Conservation (phyloP, 306 rosid species). For the Rosa multiflora region DNA sequence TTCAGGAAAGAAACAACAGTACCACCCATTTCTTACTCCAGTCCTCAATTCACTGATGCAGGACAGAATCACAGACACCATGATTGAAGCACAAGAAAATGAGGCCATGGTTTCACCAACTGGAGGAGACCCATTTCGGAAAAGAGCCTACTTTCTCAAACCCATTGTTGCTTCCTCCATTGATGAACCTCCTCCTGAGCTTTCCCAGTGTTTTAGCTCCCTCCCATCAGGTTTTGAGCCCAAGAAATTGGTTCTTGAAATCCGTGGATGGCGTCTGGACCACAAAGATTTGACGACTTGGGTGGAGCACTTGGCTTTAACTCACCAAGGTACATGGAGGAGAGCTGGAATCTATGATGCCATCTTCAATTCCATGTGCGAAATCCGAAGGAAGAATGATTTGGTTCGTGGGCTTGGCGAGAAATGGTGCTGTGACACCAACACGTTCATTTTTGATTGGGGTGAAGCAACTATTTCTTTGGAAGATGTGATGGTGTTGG, state of each 20-base stretch:
- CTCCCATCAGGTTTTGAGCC: conserved; percentile 2
- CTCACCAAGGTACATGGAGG: conserved; percentile 36
- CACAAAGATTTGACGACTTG: conserved; percentile 31
- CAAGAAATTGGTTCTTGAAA: conserved; percentile 5
- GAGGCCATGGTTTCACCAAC: conserved; percentile 46
- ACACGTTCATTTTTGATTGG: conserved; percentile 47
- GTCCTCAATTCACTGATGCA: not conserved
- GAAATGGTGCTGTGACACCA: conserved; percentile 43
- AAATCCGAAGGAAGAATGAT: not conserved
- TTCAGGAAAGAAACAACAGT: no score
- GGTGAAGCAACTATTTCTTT: conserved; percentile 44
- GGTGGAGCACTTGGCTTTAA: conserved; percentile 28
- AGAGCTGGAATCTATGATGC: conserved; percentile 49
- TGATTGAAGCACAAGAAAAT: conserved; percentile 29
- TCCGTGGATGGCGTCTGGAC: conserved; percentile 29
- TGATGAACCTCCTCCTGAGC: conserved; percentile 1
- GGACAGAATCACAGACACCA: conserved; percentile 2
- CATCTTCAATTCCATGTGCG: conserved; percentile 30
- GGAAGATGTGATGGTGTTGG: conserved; percentile 29
- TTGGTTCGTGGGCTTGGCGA: conserved; percentile 34
- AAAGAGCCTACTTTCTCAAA: conserved; percentile 41
- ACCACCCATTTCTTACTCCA: no score
- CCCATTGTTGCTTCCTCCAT: conserved; percentile 25
- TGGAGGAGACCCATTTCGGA: conserved; percentile 35
- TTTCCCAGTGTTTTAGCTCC: not conserved